Evolutionary conservation across 2,329 filamentous ascomycete species (phyloP).

Genomic region (Colletotrichum lupini): DNA sequence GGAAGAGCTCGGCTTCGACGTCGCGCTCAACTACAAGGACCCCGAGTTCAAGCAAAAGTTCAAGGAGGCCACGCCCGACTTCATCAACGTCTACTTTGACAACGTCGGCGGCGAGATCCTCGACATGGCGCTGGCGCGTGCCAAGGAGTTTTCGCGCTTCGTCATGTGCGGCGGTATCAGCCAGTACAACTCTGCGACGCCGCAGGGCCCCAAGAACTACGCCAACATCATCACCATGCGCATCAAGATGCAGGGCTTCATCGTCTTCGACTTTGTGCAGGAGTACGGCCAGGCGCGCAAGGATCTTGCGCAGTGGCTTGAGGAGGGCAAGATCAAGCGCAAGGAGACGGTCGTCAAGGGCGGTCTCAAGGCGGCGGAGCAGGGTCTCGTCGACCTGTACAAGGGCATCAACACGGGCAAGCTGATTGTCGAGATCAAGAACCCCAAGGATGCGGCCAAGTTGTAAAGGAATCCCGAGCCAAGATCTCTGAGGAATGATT

Average conservation of each 20-base stretch:
- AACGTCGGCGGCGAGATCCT: slow-evolving; percentile 80
- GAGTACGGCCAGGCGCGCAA: slow-evolving; percentile 68
- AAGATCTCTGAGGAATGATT: slow-evolving; percentile 13
- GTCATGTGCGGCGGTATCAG: slow-evolving; percentile 79
- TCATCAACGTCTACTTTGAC: slow-evolving; percentile 79
- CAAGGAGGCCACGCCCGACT: slow-evolving; percentile 65
- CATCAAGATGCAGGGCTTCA: slow-evolving; percentile 76
- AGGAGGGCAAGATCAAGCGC: slow-evolving; percentile 77
- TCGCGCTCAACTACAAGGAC: slow-evolving; percentile 77
- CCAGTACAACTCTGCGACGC: slow-evolving; percentile 71
- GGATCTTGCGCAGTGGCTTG: slow-evolving; percentile 75
- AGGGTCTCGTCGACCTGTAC: slow-evolving; percentile 73
- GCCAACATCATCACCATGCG: slow-evolving; percentile 64
- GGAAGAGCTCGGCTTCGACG: slow-evolving; percentile 74
- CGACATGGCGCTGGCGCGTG: slow-evolving; percentile 72
- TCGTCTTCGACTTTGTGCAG: slow-evolving; percentile 74
- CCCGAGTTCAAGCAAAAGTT: slow-evolving; percentile 70
- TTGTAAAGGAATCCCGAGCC: background rate
- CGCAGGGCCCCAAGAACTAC: slow-evolving; percentile 68
- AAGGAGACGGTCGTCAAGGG: slow-evolving; percentile 78
- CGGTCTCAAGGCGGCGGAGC: slow-evolving; percentile 72
- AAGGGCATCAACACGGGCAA: slow-evolving; percentile 78
- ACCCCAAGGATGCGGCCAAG: slow-evolving; percentile 34
- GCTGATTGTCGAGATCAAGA: slow-evolving; percentile 67
- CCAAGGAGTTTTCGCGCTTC: slow-evolving; percentile 72